Percentiles rank a stretch among this genome's conserved stretches.
Evolutionary conservation across 306 rosid genomes (phyloP).

Genomic region (Medicago arabica): DNA sequence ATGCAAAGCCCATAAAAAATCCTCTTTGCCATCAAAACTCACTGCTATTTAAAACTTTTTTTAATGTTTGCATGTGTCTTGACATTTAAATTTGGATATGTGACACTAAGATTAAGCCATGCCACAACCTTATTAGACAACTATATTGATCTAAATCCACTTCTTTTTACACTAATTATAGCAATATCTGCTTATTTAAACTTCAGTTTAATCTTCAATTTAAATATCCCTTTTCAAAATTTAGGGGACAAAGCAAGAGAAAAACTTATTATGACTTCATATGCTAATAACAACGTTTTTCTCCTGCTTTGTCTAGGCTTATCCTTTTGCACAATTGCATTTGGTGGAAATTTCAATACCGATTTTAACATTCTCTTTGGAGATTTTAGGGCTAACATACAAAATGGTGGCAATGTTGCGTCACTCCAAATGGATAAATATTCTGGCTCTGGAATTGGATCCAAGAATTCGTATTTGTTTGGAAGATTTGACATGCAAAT

Average conservation of each 20-base stretch:
- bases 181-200: background rate
- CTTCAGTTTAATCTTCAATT: background rate
- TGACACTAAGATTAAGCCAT: no score
- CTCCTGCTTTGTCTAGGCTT: slow-evolving; percentile 35
- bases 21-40: background rate
- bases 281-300: background rate
- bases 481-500: slow-evolving; percentile 60
- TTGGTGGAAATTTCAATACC: slow-evolving; percentile 43
- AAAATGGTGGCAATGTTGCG: slow-evolving; percentile 39
- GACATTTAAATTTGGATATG: background rate
- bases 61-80: background rate
- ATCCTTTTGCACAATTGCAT: slow-evolving; percentile 8
- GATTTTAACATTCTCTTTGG: slow-evolving; percentile 52
- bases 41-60: background rate
- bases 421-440: slow-evolving; percentile 43
- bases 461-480: slow-evolving; percentile 49
- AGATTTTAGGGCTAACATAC: slow-evolving; percentile 37
- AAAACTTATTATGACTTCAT: slow-evolving; percentile 28
- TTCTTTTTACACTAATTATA: background rate
- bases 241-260: background rate
- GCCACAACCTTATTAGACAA: background rate
- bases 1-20: no score
- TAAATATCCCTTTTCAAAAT: background rate
- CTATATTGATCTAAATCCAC: background rate
- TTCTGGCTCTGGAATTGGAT: slow-evolving; percentile 48